A percentile compares a stretch with the other conserved stretches of the same genome.
Evolutionary conservation across 176 grass and related monocot genomes (phyloP).

Genomic region (Carex myosuroides): DNA sequence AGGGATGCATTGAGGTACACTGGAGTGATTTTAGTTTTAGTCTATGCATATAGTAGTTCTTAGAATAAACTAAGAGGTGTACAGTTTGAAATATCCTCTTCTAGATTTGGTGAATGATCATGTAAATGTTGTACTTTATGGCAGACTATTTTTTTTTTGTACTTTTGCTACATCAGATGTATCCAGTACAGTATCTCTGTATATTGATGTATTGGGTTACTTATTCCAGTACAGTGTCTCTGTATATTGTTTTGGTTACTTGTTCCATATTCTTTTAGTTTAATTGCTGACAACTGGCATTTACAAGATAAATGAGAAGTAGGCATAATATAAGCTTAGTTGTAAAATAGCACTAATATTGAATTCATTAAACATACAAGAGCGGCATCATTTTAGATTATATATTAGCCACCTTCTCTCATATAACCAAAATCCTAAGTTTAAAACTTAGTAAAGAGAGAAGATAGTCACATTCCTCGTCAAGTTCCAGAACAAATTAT

Average conservation of each 20-base stretch:
- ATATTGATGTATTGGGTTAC: neutral
- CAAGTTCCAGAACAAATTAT: conserved; percentile 8
- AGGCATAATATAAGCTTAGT: conserved; percentile 1
- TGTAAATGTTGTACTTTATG: conserved; percentile 10
- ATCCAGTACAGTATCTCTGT: conserved; percentile 6
- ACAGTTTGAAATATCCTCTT: neutral
- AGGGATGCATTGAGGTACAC: neutral
- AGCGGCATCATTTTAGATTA: neutral
- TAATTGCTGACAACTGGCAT: neutral
- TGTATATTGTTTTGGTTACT: neutral
- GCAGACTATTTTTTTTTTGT: neutral
- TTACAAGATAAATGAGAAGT: neutral
- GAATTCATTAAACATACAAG: neutral
- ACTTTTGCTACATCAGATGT: neutral
- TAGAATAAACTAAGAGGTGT: neutral
- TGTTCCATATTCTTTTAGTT: neutral
- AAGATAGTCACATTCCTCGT: neutral
- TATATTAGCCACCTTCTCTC: neutral
- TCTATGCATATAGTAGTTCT: neutral
- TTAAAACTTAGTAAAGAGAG: conserved; percentile 22
- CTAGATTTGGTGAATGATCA: neutral
- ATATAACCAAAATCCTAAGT: conserved; percentile 22
- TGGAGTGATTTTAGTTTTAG: neutral
- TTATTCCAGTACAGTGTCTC: no score
- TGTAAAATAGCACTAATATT: conserved; percentile 18